A percentile compares a stretch with the other conserved stretches of the same genome.
Evolutionary conservation across 257 asterid genomes (phyloP).

Genomic region (Striga asiatica): DNA sequence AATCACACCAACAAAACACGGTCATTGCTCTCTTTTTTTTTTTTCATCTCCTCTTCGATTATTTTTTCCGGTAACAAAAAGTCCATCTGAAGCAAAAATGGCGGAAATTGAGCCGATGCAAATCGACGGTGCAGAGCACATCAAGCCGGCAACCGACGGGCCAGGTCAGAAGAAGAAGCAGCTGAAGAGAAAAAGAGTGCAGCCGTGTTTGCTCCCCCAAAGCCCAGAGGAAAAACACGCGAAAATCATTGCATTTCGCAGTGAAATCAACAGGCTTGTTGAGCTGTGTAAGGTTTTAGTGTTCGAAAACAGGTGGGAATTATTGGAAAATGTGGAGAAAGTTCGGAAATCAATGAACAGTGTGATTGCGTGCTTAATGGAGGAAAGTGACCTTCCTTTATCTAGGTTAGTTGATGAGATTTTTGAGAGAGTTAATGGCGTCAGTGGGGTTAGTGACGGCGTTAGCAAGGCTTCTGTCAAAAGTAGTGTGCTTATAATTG

Average conservation of each 20-base stretch:
- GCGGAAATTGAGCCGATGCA: slow-evolving; percentile 22
- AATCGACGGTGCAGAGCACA: slow-evolving; percentile 11
- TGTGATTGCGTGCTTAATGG: slow-evolving; percentile 56
- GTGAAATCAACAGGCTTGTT: slow-evolving; percentile 47
- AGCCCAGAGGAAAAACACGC: slow-evolving; percentile 36
- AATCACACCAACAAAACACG: no score
- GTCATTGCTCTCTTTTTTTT: no score
- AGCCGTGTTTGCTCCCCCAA: not conserved
- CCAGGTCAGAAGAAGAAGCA: slow-evolving; percentile 16
- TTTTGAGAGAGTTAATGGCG: slow-evolving; percentile 37
- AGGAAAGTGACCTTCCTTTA: slow-evolving; percentile 68
- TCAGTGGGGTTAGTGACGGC: slow-evolving; percentile 25
- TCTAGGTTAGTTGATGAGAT: slow-evolving; percentile 57
- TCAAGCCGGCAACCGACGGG: slow-evolving; percentile 7
- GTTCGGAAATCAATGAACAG: slow-evolving; percentile 22
- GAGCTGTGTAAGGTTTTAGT: slow-evolving; percentile 27
- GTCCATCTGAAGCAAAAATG: no score
- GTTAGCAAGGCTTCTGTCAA: slow-evolving; percentile 52
- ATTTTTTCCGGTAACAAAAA: no score
- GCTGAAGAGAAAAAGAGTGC: slow-evolving; percentile 29
- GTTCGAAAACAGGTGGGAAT: slow-evolving; percentile 17
- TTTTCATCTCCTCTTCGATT: no score
- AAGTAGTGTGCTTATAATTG: slow-evolving; percentile 51
- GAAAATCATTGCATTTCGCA: slow-evolving; percentile 26
- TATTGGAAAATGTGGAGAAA: slow-evolving; percentile 23